These are phyloP conservation scores for Xanthoconium separans DNA, from an alignment of 1,284 basidiomycete species.

Conservation along the genomic window DNA sequence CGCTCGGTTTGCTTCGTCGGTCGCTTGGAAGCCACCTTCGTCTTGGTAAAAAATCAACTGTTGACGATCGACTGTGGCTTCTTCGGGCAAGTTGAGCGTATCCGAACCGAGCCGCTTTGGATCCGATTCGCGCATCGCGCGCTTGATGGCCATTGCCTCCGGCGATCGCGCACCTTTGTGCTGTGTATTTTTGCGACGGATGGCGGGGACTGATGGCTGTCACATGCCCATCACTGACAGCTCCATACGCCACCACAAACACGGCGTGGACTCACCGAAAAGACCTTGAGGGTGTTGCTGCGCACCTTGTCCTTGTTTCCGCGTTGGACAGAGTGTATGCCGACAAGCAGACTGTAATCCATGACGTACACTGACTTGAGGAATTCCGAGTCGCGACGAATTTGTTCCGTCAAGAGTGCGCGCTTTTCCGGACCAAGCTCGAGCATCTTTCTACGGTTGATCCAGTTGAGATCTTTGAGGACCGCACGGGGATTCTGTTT, in stretches of 20 bases:
- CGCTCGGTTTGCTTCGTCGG: conserved; percentile 78
- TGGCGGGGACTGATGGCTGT: conserved; percentile 63
- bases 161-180: conserved; percentile 57
- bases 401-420: conserved; percentile 86
- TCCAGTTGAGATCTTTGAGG: conserved; percentile 97
- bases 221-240: conserved; percentile 1
- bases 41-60: conserved; percentile 96
- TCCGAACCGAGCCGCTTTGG: conserved; percentile 67
- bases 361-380: conserved; percentile 85
- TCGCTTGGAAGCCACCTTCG: conserved; percentile 91
- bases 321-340: conserved; percentile 88
- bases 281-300: conserved; percentile 87
- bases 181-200: conserved; percentile 56
- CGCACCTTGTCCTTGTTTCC: conserved; percentile 92
- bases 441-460: conserved; percentile 74
- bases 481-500: conserved; percentile 82
- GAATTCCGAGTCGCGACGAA: conserved; percentile 84
- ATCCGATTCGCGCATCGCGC: conserved; percentile 83
- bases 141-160: conserved; percentile 81
- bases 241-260: not conserved
- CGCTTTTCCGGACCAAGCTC: conserved; percentile 95
- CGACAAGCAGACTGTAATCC: conserved; percentile 95
- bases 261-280: conserved; percentile 64
- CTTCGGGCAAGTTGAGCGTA: conserved; percentile 66
- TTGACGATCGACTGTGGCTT: conserved; percentile 71